phyloP scores from a whole-genome alignment of 2,329 filamentous ascomycete species.

The Xylaria digitata region DNA sequence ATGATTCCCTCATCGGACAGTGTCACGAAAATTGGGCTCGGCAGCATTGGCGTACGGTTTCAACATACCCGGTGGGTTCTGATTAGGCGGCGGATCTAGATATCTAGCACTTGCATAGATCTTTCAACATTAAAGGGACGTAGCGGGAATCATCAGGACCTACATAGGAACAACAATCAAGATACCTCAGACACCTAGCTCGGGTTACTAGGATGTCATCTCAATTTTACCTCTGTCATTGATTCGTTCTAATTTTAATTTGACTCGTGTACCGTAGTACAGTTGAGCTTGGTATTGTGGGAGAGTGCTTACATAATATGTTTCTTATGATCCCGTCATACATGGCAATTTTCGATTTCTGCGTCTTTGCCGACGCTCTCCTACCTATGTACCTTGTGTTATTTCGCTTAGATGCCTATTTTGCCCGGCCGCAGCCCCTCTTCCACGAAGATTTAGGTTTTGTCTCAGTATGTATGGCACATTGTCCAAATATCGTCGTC shows the following conservation, averaged over 20 bases:
- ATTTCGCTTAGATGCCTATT: background rate
- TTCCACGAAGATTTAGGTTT: too few species aligned
- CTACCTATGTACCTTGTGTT: too few species aligned
- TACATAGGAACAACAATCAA: conserved; percentile 30
- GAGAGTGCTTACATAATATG: too few species aligned
- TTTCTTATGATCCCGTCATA: background rate
- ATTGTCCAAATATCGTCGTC: too few species aligned
- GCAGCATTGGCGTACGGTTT: conserved; percentile 55
- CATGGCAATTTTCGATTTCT: background rate
- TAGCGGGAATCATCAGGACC: conserved; percentile 22
- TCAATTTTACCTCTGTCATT: background rate
- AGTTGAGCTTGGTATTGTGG: background rate
- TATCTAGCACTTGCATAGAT: conserved; percentile 40
- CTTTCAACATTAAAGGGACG: conserved; percentile 41
- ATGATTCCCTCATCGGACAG: conserved; percentile 54
- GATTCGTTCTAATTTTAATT: background rate
- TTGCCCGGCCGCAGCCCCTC: too few species aligned
- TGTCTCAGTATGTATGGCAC: too few species aligned
- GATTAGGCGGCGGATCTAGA: conserved; percentile 36
- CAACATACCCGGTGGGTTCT: conserved; percentile 50
- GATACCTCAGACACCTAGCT: conserved; percentile 34
- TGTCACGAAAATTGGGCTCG: conserved; percentile 51
- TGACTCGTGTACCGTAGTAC: background rate
- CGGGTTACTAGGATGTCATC: conserved; percentile 27
- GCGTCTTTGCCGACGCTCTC: background rate